Conservation (phyloP, 2,329 filamentous ascomycete species). For the Capronia coronata region DNA sequence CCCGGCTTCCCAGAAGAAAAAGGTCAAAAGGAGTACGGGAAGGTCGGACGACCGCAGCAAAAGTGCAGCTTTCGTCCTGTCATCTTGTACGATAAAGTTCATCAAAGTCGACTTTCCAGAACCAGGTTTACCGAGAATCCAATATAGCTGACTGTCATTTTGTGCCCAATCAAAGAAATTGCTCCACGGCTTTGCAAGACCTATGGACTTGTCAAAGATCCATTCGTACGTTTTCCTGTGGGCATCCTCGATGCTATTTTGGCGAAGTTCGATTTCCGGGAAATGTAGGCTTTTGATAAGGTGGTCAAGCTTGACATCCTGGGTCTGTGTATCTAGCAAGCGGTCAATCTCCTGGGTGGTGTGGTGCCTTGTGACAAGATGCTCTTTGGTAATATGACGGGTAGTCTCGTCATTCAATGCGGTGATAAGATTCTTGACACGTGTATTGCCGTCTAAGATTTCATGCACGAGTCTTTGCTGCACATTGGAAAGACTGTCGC, state of each 20-base stretch:
- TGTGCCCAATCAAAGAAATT: neutral
- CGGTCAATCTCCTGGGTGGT: neutral
- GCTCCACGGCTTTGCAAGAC: constrained; percentile 1
- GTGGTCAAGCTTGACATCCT: neutral
- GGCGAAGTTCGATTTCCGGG: neutral
- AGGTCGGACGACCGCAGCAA: neutral
- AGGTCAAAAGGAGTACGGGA: neutral
- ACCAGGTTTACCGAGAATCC: constrained; percentile 3
- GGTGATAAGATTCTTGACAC: neutral
- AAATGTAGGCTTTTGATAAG: constrained; percentile 3
- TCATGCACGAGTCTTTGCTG: neutral
- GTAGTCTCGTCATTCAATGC: neutral
- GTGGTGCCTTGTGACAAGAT: neutral
- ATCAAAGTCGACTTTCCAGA: constrained; percentile 10
- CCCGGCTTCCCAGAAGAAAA: constrained; percentile 8
- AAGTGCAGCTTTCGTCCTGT: neutral
- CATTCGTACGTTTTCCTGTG: constrained; percentile 5
- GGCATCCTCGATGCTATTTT: constrained; percentile 1
- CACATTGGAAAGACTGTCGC: neutral
- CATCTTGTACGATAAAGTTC: constrained; percentile 8
- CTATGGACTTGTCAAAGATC: constrained; percentile 1
- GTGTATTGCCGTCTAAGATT: neutral
- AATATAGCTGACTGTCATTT: neutral
- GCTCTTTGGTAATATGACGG: neutral
- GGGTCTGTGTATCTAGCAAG: neutral